Base-by-base conservation (phyloP, 108 stramenopile species). In the Skeletonema grethae region DNA sequence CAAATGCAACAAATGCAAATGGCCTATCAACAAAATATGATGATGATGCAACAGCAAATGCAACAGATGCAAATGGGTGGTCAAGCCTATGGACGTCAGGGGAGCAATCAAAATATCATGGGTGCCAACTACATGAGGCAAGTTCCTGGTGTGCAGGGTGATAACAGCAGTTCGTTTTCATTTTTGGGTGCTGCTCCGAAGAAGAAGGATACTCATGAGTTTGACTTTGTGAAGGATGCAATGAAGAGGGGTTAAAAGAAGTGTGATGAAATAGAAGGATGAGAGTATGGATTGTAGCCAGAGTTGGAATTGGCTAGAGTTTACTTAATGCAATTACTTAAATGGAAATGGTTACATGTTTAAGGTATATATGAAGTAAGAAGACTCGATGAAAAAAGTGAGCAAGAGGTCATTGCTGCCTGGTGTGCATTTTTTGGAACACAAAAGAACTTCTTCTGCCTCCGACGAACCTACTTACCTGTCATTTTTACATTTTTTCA, bases 211-310 rank as follows among this genome's bases (percentile, higher is more conserved):
- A 90, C 84, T 67, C 82, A 87, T 36, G 75, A 77, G 61, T 95
- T 95, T 83, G 91, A 95, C 76, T 95, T 95, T 76, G 88, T 95
- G 18, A 79, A 87, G 85, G 93, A 95, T 85, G 89, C 88, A 25
- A 90, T 95, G 85, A 92, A 82, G 46, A 88, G 73, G 65, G 89
- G 79, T 28, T 82, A 86, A 66, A 72, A 79, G 57, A 48, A 56
- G 25, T 28, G 25, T 28, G 25, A 28, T 28, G 25, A 28, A 28
- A 28, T 28, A 63, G 50, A 53, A 9, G 50, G 9, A 24, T 9
- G 7, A 22, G 50, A n/a, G 32, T 34, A 22, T 24, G 8, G 4
- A 8, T 53, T 53, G 50, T 9, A 24, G 18, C 50, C 4, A 7
- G 22, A 16, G 46, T 1, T n/a, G 46, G 8, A 7, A 48, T 20